Conservation (phyloP, 352 stramenopile species). For the Plasmopara halstedii region DNA sequence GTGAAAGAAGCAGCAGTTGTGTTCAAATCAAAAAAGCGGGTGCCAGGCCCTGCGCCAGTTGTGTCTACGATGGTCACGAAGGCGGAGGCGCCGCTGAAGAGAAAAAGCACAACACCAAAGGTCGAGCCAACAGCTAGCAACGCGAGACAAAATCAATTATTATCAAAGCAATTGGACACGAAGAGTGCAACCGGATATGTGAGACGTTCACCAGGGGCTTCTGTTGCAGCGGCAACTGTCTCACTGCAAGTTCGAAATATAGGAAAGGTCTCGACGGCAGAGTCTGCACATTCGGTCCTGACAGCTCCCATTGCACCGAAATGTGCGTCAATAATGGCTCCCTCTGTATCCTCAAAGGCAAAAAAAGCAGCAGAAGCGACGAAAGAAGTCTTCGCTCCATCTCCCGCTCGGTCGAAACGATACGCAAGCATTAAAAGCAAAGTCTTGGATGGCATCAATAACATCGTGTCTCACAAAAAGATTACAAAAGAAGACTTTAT, state of each 20-base stretch:
- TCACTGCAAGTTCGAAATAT: conserved; percentile 22
- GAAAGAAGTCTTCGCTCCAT: neutral
- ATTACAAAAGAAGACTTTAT: conserved; percentile 35
- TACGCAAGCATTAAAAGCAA: conserved; percentile 53
- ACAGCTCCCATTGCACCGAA: conserved; percentile 21
- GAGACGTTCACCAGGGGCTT: conserved; percentile 15
- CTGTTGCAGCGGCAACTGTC: conserved; percentile 21
- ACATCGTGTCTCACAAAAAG: conserved; percentile 13
- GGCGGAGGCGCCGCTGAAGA: conserved; percentile 10
- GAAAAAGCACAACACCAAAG: conserved; percentile 7
- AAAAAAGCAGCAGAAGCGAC: conserved; percentile 21
- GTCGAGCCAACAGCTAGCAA: conserved; percentile 9
- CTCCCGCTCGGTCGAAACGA: conserved; percentile 23
- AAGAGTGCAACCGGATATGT: conserved; percentile 19
- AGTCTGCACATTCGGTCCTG: conserved; percentile 5
- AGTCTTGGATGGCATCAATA: conserved; percentile 23
- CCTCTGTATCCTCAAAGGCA: conserved; percentile 24
- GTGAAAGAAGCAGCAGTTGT: conserved; percentile 6
- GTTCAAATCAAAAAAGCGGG: conserved; percentile 17
- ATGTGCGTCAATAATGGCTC: conserved; percentile 24
- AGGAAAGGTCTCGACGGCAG: neutral
- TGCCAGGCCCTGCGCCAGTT: conserved; percentile 22
- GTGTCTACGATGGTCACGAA: conserved; percentile 25
- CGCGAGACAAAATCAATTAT: conserved; percentile 19
- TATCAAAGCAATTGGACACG: conserved; percentile 9